Percentiles rank a stretch among this genome's conserved stretches.
Conservation (phyloP, 129 eudicot species). For the Artemisia argyi region DNA sequence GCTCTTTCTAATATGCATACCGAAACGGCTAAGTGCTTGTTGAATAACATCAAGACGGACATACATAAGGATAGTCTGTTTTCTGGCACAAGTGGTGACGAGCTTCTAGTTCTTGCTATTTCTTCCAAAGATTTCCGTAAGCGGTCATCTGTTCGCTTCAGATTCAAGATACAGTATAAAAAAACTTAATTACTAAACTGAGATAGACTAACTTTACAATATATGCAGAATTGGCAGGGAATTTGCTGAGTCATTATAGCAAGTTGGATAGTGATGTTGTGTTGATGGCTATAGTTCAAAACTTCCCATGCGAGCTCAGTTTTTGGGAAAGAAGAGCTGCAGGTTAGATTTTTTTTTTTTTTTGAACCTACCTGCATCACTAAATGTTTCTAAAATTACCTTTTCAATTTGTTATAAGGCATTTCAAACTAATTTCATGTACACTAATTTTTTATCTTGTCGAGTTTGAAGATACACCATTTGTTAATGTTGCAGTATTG, state of each 20-base stretch:
- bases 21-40: no score
- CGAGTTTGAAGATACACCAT: neutral
- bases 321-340: neutral
- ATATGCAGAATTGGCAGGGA: neutral
- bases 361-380: neutral
- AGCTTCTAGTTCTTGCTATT: constrained; percentile 7
- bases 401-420: neutral
- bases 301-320: neutral
- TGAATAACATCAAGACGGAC: neutral
- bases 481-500: neutral
- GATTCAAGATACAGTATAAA: neutral
- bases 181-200: neutral
- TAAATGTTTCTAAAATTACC: neutral
- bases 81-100: neutral
- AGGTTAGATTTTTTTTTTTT: neutral
- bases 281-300: neutral
- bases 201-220: neutral
- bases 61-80: neutral
- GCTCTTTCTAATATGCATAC: no score
- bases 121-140: constrained; percentile 8
- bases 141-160: neutral
- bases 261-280: neutral
- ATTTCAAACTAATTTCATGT: neutral
- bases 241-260: neutral
- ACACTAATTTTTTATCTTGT: neutral